Percentiles rank a stretch among this genome's conserved stretches.
Conservation (phyloP, 371 early-diverging fungal species). For the Rhizopus arrhizus region DNA sequence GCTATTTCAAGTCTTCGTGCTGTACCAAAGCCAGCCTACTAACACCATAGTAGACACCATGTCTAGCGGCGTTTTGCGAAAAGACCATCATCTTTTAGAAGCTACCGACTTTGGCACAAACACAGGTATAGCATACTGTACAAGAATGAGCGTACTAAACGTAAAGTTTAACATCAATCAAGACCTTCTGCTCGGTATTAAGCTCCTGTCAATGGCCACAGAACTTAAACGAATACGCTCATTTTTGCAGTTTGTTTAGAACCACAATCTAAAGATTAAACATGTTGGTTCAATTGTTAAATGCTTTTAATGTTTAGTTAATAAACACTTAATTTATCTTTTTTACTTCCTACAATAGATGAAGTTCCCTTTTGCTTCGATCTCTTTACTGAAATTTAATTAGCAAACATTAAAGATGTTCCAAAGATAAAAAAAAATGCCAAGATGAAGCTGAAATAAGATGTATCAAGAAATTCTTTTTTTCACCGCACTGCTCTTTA, state of each 20-base stretch:
- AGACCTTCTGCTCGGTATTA: conserved; percentile 23
- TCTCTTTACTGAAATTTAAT: background rate
- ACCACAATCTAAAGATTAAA: conserved; percentile 3
- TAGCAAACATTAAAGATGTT: background rate
- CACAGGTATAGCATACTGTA: conserved; percentile 19
- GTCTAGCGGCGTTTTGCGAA: conserved; percentile 21
- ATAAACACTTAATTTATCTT: background rate
- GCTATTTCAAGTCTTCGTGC: conserved; percentile 8
- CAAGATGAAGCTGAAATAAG: background rate
- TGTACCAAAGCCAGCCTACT: conserved; percentile 23
- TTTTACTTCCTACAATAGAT: background rate
- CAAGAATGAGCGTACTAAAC: conserved; percentile 19
- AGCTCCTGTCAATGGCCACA: conserved; percentile 20
- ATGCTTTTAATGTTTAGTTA: background rate
- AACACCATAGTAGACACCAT: conserved; percentile 19
- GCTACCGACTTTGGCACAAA: conserved; percentile 21
- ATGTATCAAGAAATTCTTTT: background rate
- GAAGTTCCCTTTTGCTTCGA: background rate
- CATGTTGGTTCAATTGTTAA: background rate
- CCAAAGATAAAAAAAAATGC: background rate
- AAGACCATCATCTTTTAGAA: conserved; percentile 22
- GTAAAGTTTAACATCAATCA: conserved; percentile 16
- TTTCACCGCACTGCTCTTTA: background rate
- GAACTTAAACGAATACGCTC: conserved; percentile 20
- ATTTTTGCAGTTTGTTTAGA: conserved; percentile 13